Conservation (phyloP, 2,329 filamentous ascomycete species). For the Fusarium napiforme region DNA sequence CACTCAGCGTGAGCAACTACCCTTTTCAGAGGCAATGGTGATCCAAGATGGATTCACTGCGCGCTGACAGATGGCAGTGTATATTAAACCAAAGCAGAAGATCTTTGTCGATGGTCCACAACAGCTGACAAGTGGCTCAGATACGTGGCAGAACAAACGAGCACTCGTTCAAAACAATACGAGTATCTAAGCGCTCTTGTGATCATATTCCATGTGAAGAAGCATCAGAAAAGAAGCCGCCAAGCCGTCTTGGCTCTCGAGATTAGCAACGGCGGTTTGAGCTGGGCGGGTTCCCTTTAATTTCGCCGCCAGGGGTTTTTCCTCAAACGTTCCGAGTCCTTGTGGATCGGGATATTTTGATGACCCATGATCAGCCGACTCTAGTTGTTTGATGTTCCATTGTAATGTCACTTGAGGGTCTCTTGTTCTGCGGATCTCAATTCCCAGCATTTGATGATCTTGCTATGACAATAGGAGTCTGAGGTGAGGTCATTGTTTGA, state of each 20-base stretch:
- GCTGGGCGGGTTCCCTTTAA: slow-evolving; percentile 28
- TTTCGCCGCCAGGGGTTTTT: slow-evolving; percentile 14
- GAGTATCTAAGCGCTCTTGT: slow-evolving; percentile 3
- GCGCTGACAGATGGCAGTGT: slow-evolving; percentile 32
- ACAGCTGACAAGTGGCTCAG: slow-evolving; percentile 12
- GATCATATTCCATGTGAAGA: not conserved
- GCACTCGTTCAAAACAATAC: not conserved
- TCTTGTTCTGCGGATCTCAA: slow-evolving; percentile 19
- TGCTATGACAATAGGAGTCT: not conserved
- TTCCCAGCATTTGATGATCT: slow-evolving; percentile 1
- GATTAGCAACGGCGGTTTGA: slow-evolving; percentile 15
- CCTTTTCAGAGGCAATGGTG: not conserved
- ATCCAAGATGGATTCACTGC: slow-evolving; percentile 18
- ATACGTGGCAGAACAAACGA: not conserved
- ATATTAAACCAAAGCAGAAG: not conserved
- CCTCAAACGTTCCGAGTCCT: not conserved
- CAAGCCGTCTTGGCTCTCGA: slow-evolving; percentile 30
- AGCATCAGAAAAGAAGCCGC: slow-evolving; percentile 2
- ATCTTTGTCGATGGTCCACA: slow-evolving; percentile 1
- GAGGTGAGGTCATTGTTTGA: slow-evolving; percentile 19
- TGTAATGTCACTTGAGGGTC: not conserved
- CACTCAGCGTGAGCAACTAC: slow-evolving; percentile 11
- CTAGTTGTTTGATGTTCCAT: slow-evolving; percentile 7
- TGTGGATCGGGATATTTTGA: slow-evolving; percentile 13
- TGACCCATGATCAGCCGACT: not conserved